Evolutionary conservation across 2,329 filamentous ascomycete genomes (phyloP).

Genomic region (Coniella lustricola): DNA sequence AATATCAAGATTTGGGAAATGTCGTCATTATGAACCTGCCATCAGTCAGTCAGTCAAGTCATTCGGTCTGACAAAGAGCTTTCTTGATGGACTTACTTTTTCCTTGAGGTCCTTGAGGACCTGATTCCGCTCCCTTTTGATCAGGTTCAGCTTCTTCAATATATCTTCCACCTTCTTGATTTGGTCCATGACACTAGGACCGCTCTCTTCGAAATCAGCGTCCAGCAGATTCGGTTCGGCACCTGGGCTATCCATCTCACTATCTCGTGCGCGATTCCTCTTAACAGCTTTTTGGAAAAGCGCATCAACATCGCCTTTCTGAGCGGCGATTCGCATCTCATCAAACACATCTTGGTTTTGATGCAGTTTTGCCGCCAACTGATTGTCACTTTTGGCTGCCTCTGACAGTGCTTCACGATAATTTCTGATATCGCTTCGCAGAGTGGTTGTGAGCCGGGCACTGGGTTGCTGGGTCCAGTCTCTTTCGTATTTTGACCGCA

Average conservation of each 20-base stretch:
- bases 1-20: conserved; percentile 95
- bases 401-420: conserved; percentile 88
- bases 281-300: conserved; percentile 83
- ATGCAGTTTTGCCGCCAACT: conserved; percentile 74
- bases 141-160: conserved; percentile 80
- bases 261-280: conserved; percentile 62
- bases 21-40: conserved; percentile 85
- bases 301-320: conserved; percentile 78
- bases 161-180: conserved; percentile 84
- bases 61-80: not conserved
- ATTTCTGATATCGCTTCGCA: conserved; percentile 78
- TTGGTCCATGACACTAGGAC: conserved; percentile 78
- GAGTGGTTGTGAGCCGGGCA: conserved; percentile 76
- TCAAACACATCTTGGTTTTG: conserved; percentile 87
- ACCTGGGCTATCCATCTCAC: conserved; percentile 54
- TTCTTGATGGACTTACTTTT: conserved; percentile 56
- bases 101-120: conserved; percentile 96
- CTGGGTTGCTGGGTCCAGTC: conserved; percentile 99
- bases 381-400: conserved; percentile 76
- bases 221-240: conserved; percentile 71
- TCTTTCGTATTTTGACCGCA: conserved; percentile 91
- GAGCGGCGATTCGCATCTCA: conserved; percentile 86
- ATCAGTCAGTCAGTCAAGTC: conserved; percentile 20
- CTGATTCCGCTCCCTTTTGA: conserved; percentile 87
- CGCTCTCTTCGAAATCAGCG: conserved; percentile 78